phyloP scores from a whole-genome alignment of 2,329 filamentous ascomycete genomes.

The Nothophoma quercina region DNA sequence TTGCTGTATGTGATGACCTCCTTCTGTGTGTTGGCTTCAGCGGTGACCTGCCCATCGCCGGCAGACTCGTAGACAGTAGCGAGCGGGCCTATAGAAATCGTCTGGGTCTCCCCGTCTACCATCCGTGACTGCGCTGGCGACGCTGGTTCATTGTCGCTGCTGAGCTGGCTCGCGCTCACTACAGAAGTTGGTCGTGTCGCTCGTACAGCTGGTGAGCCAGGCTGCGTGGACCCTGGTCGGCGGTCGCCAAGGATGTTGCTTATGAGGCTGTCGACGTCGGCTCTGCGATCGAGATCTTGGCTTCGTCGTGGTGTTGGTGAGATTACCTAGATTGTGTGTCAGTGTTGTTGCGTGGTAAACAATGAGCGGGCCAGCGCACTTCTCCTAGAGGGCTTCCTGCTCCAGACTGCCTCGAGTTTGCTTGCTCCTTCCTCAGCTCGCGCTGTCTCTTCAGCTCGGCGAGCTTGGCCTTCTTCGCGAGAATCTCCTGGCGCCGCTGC shows the following conservation, averaged over 20 bases:
- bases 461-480: slow-evolving; percentile 96
- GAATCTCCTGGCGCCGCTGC: slow-evolving; percentile 91
- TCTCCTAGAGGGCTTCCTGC: slow-evolving; percentile 70
- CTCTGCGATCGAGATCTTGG: slow-evolving; percentile 69
- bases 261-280: slow-evolving; percentile 82
- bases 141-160: slow-evolving; percentile 66
- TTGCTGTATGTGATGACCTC: slow-evolving; percentile 98
- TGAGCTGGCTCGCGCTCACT: slow-evolving; percentile 80
- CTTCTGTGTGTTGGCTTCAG: slow-evolving; percentile 67
- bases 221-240: slow-evolving; percentile 72
- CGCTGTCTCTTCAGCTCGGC: slow-evolving; percentile 94
- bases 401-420: slow-evolving; percentile 68
- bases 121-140: slow-evolving; percentile 32
- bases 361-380: slow-evolving; percentile 58
- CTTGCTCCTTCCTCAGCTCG: slow-evolving; percentile 79
- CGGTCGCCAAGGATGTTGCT: slow-evolving; percentile 82
- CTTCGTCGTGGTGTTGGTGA: slow-evolving; percentile 73
- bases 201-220: slow-evolving; percentile 55
- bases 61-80: slow-evolving; percentile 75
- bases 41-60: slow-evolving; percentile 75
- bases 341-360: slow-evolving; percentile 9
- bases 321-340: slow-evolving; percentile 61
- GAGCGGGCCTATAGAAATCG: slow-evolving; percentile 75
- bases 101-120: slow-evolving; percentile 64
- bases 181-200: slow-evolving; percentile 86